Conservation (phyloP, 176 grass and related monocot species). For the Triticum timopheevii region DNA sequence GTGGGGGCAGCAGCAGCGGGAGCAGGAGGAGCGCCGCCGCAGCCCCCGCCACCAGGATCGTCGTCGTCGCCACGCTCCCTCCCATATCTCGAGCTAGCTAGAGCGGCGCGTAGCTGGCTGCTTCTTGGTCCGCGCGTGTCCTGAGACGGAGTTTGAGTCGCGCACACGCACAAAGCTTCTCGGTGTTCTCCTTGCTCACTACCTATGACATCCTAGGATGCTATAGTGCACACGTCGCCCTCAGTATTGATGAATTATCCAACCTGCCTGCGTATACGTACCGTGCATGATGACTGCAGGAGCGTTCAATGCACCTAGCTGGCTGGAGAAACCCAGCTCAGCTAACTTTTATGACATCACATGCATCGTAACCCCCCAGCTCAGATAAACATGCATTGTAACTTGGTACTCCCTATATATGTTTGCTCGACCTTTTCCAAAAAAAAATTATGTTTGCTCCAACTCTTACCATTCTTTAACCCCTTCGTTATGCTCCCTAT, state of each 20-base stretch:
- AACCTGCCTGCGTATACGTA: neutral
- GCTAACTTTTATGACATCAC: neutral
- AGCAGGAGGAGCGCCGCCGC: constrained; percentile 31
- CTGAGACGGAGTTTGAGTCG: no score
- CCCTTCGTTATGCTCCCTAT: no score
- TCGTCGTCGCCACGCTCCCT: neutral
- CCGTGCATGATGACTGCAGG: neutral
- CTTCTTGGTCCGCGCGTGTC: no score
- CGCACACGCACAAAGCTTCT: no score
- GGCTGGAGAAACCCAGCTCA: neutral
- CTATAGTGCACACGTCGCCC: neutral
- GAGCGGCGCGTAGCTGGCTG: neutral
- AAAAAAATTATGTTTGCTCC: no score
- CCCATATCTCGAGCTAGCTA: neutral
- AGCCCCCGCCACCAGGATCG: constrained; percentile 19
- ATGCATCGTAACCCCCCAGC: no score
- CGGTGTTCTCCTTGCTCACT: no score
- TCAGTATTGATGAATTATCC: neutral
- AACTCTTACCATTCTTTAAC: no score
- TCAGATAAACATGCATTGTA: no score
- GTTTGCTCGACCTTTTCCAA: no score
- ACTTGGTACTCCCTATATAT: no score
- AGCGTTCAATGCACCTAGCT: constrained; percentile 38
- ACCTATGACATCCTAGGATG: no score
- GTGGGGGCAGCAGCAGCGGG: constrained; percentile 32